These are phyloP conservation scores for Avena insularis DNA, from an alignment of 176 grass and related monocot species.

Conservation along the genomic window DNA sequence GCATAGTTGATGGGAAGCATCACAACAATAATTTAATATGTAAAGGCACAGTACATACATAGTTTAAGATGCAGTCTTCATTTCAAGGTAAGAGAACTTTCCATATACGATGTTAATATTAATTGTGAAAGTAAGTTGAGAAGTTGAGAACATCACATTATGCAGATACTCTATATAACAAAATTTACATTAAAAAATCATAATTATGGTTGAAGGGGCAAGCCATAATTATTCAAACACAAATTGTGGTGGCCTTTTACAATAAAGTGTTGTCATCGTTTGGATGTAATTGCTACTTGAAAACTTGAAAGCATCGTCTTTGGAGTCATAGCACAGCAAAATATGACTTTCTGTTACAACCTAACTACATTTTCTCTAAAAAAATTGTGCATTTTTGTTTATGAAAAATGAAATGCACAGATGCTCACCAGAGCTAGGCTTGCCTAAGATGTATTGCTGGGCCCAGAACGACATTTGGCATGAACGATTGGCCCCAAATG, in stretches of 20 bases:
- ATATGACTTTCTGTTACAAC: not conserved
- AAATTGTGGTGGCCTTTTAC: not conserved
- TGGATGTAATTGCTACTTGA: not conserved
- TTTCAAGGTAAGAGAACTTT: not conserved
- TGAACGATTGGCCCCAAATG: conserved; percentile 93
- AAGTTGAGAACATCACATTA: not conserved
- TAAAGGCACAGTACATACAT: not conserved
- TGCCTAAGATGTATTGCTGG: conserved; percentile 47
- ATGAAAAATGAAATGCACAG: conserved; percentile 29
- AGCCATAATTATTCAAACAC: not conserved
- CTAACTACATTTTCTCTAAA: not conserved
- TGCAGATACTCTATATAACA: not conserved
- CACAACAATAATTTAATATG: not conserved
- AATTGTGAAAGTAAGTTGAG: not conserved
- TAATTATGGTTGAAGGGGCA: not conserved
- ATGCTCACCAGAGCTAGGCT: conserved; percentile 64
- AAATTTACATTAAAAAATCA: not conserved
- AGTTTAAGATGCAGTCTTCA: not conserved
- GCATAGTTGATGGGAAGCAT: not conserved
- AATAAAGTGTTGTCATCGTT: not conserved
- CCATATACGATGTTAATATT: not conserved
- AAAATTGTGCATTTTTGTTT: conserved; percentile 7
- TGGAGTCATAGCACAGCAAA: not conserved
- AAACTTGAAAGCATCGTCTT: conserved; percentile 9
- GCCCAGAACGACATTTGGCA: conserved; percentile 88